Percentiles rank a stretch among this genome's conserved stretches.
Evolutionary conservation across 116 monocot genomes (phyloP).

Genomic region (Dioscorea cayenensis): DNA sequence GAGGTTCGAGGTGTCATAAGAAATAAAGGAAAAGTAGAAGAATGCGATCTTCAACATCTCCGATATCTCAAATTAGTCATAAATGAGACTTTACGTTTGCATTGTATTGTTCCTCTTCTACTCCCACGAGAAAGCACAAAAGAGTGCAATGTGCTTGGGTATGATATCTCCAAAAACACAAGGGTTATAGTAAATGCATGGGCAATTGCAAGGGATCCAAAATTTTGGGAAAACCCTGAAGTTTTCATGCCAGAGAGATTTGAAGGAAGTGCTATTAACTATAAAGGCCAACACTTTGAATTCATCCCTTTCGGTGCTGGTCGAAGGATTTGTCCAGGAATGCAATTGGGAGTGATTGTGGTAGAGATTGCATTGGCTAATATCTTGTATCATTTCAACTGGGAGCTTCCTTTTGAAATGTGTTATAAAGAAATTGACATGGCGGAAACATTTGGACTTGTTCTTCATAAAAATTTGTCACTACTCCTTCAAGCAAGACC

Average conservation of each 20-base stretch:
- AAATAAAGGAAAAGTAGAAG: too few relatives aligned
- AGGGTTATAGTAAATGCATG: neutral
- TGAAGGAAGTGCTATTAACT: neutral
- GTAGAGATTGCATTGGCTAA: neutral
- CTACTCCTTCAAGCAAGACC: neutral
- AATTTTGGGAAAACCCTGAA: neutral
- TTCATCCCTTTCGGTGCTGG: neutral
- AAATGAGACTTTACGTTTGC: too few relatives aligned
- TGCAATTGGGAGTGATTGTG: neutral
- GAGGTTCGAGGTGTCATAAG: too few relatives aligned
- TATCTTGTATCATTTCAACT: neutral
- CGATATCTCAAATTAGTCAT: too few relatives aligned
- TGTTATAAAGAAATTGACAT: neutral
- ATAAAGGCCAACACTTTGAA: slow-evolving; percentile 3
- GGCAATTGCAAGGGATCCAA: slow-evolving; percentile 4
- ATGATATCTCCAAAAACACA: neutral
- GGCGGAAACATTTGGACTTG: neutral
- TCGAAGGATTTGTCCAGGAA: slow-evolving; percentile 2
- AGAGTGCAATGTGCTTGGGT: too few relatives aligned
- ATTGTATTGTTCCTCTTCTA: too few relatives aligned
- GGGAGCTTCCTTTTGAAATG: neutral
- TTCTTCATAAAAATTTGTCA: neutral
- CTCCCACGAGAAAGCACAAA: too few relatives aligned
- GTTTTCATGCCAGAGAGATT: slow-evolving; percentile 2
- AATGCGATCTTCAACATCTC: too few relatives aligned